Base-by-base conservation (phyloP, 192 early-diverging fungal species). In the Coemansia sp. region DNA sequence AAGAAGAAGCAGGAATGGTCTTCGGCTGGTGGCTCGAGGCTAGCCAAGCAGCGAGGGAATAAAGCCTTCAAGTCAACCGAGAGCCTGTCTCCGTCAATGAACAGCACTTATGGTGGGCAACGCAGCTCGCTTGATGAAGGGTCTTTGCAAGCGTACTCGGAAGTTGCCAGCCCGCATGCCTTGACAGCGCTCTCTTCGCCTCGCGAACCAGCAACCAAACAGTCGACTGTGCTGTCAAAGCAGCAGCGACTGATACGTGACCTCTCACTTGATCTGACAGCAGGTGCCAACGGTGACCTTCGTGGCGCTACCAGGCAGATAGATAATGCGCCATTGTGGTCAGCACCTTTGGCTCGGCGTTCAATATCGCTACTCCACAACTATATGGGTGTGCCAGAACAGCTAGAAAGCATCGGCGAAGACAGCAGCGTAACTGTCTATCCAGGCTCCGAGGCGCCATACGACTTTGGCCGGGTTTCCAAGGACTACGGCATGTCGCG, bases 361-460 rank as follows among this genome's bases (percentile, higher is more conserved):
- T 77, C 74, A 0, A 44, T 66, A 15, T 77, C 74, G 15, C 40
- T 77, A 40, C 48, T 77, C 42, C 55, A 77, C 28, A 58, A 53
- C 47, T 45, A 66, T 23, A 38, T 54, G 3, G 48, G 37, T 15
- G 54, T 54, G 0, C 30, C 56, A 0, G 73, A 69, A 15, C 66
- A 60, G 16, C 46, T 76, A 30, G 67, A 65, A 32, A 65, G 73
- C 43, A 69, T 76, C 48, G 73, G 59, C 51, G 73, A 76, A 32
- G 73, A 76, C 47, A 48, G 47, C 40, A 37, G 41, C n/a, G 45
- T 48, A 3, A 34, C 26, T 2, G 28, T 41, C 16, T 64, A 64
- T 40, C 53, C 36, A 20, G 15, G 34, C 1, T 15, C 47, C 16
- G 43, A 56, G 8, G 62, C 30, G 11, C 43, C 32, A 16, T 34